Percentiles rank a stretch among this genome's conserved stretches.
These are phyloP conservation scores for Vickermania ingenoplastis DNA, from an alignment of 208 protist genomes.

Conservation along the genomic window DNA sequence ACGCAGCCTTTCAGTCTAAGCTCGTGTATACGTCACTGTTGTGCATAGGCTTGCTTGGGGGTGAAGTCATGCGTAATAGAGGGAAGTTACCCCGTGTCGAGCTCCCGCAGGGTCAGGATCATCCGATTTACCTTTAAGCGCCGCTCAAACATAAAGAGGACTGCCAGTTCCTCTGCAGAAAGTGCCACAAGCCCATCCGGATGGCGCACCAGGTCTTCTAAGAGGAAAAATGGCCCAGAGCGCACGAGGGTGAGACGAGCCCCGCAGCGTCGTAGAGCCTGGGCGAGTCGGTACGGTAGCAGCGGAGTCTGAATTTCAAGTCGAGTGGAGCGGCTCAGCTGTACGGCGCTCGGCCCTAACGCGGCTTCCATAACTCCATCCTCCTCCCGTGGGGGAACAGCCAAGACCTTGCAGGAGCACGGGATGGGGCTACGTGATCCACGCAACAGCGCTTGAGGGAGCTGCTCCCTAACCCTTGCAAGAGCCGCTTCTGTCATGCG, in stretches of 20 bases:
- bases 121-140: conserved; percentile 77
- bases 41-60: too few relatives aligned
- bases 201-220: conserved; percentile 19
- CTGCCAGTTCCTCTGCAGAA: conserved; percentile 43
- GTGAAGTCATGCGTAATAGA: too few relatives aligned
- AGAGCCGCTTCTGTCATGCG: conserved; percentile 9
- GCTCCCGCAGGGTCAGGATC: conserved; percentile 65
- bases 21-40: too few relatives aligned
- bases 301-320: conserved; percentile 61
- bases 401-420: conserved; percentile 32
- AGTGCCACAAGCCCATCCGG: conserved; percentile 22
- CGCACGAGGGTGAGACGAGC: conserved; percentile 50
- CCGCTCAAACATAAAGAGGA: conserved; percentile 81
- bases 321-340: conserved; percentile 22
- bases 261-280: conserved; percentile 34
- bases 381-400: background rate
- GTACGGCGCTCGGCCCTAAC: conserved; percentile 6
- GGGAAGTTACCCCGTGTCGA: conserved; percentile 17
- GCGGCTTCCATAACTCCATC: too few relatives aligned
- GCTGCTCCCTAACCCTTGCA: conserved; percentile 15
- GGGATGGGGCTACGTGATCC: conserved; percentile 34
- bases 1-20: too few relatives aligned
- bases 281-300: conserved; percentile 55
- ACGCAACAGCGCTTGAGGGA: conserved; percentile 25
- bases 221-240: conserved; percentile 63